Evolutionary conservation across 2,329 filamentous ascomycete genomes (phyloP), one percentile per base, ranked within the genome.

Genomic region (Didymella arachidicola): DNA sequence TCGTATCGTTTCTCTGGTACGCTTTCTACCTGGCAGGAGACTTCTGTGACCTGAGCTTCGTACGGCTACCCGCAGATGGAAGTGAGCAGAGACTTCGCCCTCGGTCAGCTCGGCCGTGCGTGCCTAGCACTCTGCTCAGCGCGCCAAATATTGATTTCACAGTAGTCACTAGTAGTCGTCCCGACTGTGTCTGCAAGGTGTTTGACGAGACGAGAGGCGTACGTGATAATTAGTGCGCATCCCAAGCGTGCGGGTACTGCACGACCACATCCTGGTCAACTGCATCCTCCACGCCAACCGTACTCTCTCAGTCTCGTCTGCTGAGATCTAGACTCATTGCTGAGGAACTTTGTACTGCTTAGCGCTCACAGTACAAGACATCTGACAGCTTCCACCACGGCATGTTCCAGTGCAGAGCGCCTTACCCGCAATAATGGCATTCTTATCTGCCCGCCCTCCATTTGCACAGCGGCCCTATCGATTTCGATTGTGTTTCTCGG

Each of bases 371-470:
- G 29, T 46, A 45, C 60, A 29, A 36, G 49, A 38, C 50, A 53
- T 52, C 45, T 53, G 47, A 53, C 43, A 54, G 56, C 50, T 34
- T 53, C 34, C 32, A 61, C 16, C 48, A 61, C 60, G 47, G 49
- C 43, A n/a, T 51, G 29, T 53, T 34, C 30, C 53, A 53, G 41
- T 43, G 38, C 48, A 60, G 38, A 52, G 56, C 57, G 59, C 38
- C 59, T 60, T 62, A 59, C 47, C 55, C 44, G 55, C 60, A 57
- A 42, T 55, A 57, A 42, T 55, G 41, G 52, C 42, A 59, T 59
- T 52, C 52, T 57, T 57, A 63, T 59, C 52, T 53, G 49, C 30
- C 50, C 50, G 46, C 41, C 45, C 41, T 49, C 34, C 39, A 46
- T n/a, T 18, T 26, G 29, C 14, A 29, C 41, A 47, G 14, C 50